Percentiles rank a stretch among this genome's conserved stretches.
These are phyloP conservation scores for Saturnispora sekii DNA, from an alignment of 805 yeast species.

Conservation along the genomic window DNA sequence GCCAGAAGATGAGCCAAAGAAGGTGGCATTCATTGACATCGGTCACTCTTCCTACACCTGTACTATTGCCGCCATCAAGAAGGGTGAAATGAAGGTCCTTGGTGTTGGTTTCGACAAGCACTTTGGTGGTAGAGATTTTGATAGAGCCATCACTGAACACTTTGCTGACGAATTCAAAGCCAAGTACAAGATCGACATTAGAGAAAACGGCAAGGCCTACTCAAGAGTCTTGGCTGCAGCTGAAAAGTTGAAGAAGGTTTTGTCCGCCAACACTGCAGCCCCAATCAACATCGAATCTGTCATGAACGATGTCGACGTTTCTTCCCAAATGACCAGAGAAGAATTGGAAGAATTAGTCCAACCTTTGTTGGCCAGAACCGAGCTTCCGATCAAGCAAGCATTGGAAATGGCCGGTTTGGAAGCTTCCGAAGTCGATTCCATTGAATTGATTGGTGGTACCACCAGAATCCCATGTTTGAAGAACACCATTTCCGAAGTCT, in stretches of 20 bases:
- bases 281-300: conserved; percentile 93
- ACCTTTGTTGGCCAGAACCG: conserved; percentile 71
- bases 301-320: conserved; percentile 94
- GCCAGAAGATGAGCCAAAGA: conserved; percentile 88
- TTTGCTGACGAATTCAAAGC: conserved; percentile 86
- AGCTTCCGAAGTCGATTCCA: conserved; percentile 70
- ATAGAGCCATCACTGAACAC: conserved; percentile 86
- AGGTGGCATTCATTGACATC: conserved; percentile 88
- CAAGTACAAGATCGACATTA: conserved; percentile 89
- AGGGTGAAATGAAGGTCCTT: conserved; percentile 89
- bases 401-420: conserved; percentile 68
- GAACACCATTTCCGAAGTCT: conserved; percentile 66
- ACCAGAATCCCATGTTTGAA: conserved; percentile 95
- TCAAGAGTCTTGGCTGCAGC: conserved; percentile 86
- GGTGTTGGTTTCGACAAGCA: conserved; percentile 91
- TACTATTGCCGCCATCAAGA: conserved; percentile 81
- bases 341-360: conserved; percentile 83
- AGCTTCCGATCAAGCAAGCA: conserved; percentile 73
- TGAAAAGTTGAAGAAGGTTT: conserved; percentile 89
- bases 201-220: conserved; percentile 89
- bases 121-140: conserved; percentile 98
- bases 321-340: conserved; percentile 80
- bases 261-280: conserved; percentile 91
- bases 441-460: conserved; percentile 97
- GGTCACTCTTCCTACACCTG: conserved; percentile 96